Base-by-base conservation (phyloP, 2,329 filamentous ascomycete genomes). In the Aaosphaeria arxii region DNA sequence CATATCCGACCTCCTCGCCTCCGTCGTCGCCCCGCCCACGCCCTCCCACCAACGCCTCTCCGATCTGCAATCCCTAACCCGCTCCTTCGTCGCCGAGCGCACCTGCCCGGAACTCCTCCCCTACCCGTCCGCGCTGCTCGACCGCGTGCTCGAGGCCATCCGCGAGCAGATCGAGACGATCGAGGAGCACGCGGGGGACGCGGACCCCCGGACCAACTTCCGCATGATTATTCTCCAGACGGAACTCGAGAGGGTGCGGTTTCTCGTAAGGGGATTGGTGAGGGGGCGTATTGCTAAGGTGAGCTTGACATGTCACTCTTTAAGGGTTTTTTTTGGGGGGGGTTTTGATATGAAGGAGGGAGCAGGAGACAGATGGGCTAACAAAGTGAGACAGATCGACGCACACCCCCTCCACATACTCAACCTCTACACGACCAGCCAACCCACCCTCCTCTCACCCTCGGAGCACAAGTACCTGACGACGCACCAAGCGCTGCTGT, bases 201-300 rank as follows among this genome's bases (percentile, higher is more conserved):
- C 91, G 83, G 91, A 95, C 63, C 88, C 91, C 42, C 91, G 88
- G 70, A 86, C 89, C 55, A 97, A 96, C 69, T 96, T 99, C 69
- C 84, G 85, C 52, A 85, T 97, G 63, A 96, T 96, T 43, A 87
- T 99, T 53, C 85, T 96, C 46, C 94, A 99, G 76, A 97, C 95
- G 5, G 94, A 99, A 74, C 82, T 99, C 46, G 91, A 96, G 69
- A 81, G 94, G 41, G 95, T 89, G 73, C 96, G 96, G 74, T 99
- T 91, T 64, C 79, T 99, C 24, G 82, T 97, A 13, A 81, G 94
- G 51, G 87, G 88, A 55, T 87, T 92, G 56, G 72, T 99, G 47
- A 81, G 95, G 45, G 85, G 88, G 7, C 81, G 94, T n/a, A 85
- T 97, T 48, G 84, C 88, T 46, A 97, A 99, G 81, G 88, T 89